These are phyloP conservation scores for Nidula microcarpa DNA, from an alignment of 768 basidiomycete genomes.

Conservation along the genomic window DNA sequence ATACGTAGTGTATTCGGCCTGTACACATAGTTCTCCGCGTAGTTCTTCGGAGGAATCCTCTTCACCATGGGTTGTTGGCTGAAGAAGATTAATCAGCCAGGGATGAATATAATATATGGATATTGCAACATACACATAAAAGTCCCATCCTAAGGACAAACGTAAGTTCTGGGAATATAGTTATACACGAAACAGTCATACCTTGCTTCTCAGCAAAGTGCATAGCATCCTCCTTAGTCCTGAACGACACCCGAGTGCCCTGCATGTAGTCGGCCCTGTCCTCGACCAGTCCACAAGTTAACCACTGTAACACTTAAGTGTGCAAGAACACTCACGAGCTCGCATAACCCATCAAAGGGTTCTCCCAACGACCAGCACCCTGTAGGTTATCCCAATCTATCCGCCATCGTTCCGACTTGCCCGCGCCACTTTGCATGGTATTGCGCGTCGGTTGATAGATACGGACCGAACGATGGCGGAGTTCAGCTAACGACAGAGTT, in stretches of 20 bases:
- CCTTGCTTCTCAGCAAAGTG: conserved; percentile 98
- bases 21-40: conserved; percentile 90
- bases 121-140: conserved; percentile 67
- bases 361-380: conserved; percentile 94
- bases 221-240: conserved; percentile 84
- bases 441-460: conserved; percentile 92
- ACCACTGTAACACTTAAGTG: background rate
- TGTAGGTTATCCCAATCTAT: conserved; percentile 93
- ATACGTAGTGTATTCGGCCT: conserved; percentile 76
- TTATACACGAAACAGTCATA: conserved; percentile 16
- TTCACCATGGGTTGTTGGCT: conserved; percentile 60
- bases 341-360: conserved; percentile 96
- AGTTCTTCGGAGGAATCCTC: conserved; percentile 82
- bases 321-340: conserved; percentile 67
- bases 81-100: conserved; percentile 9
- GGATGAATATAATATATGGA: conserved; percentile 1
- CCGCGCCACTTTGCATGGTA: conserved; percentile 92
- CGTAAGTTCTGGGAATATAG: conserved; percentile 6
- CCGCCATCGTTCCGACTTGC: conserved; percentile 85
- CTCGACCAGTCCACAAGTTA: background rate
- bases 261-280: conserved; percentile 93
- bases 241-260: conserved; percentile 80
- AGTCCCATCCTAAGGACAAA: conserved; percentile 77
- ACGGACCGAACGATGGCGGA: conserved; percentile 83
- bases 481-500: conserved; percentile 51